Percentiles rank a stretch among this genome's conserved stretches.
These are phyloP conservation scores for Talaromyces rugulosus DNA, from an alignment of 2,329 filamentous ascomycete genomes.

Conservation along the genomic window DNA sequence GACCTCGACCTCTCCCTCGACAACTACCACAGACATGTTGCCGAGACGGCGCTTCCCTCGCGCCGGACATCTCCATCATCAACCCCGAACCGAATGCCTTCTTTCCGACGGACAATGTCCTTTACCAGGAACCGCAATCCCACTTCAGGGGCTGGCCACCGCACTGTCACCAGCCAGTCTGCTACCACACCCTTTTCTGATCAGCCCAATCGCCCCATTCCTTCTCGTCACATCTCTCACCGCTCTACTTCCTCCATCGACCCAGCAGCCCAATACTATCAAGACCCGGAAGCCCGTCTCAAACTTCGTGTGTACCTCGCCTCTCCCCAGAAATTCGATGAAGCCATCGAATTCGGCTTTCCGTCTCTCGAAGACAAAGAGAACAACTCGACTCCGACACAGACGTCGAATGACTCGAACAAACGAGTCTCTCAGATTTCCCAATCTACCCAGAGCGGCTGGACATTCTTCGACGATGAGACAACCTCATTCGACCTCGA, in stretches of 20 bases:
- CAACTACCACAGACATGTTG: slow-evolving; percentile 64
- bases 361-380: slow-evolving; percentile 48
- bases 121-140: slow-evolving; percentile 58
- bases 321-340: slow-evolving; percentile 91
- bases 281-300: slow-evolving; percentile 80
- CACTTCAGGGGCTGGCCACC: slow-evolving; percentile 35
- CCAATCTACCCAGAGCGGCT: slow-evolving; percentile 36
- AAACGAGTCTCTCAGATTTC: slow-evolving; percentile 17
- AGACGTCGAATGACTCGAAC: slow-evolving; percentile 28
- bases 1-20: slow-evolving; percentile 67
- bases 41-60: slow-evolving; percentile 37
- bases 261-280: slow-evolving; percentile 74
- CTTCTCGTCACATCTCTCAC: slow-evolving; percentile 48
- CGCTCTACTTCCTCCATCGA: slow-evolving; percentile 58
- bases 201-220: slow-evolving; percentile 19
- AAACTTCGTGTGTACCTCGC: slow-evolving; percentile 83
- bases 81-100: slow-evolving; percentile 43
- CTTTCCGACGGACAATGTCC: slow-evolving; percentile 68
- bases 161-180: slow-evolving; percentile 42
- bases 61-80: slow-evolving; percentile 5
- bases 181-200: slow-evolving; percentile 25
- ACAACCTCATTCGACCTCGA: slow-evolving; percentile 21
- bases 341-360: slow-evolving; percentile 91
- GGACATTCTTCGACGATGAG: slow-evolving; percentile 52
- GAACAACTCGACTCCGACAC: slow-evolving; percentile 17